Conservation (phyloP, 192 early-diverging fungal genomes). For the Obelidium mucronatum region DNA sequence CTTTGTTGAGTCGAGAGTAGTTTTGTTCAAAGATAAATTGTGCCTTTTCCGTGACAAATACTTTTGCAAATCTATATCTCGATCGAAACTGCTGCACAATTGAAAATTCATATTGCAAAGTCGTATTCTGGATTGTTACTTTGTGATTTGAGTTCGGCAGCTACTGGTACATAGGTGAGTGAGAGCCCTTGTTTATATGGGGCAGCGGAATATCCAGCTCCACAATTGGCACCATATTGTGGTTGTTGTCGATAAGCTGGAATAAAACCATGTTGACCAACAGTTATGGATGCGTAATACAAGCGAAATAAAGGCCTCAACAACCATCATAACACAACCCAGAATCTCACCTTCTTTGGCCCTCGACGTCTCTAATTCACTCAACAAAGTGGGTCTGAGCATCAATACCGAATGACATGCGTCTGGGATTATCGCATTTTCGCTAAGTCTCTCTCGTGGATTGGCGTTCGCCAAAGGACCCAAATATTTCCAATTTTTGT, state of each 20-base stretch:
- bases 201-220: background rate
- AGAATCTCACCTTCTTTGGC: constrained; percentile 75
- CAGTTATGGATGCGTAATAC: background rate
- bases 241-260: constrained; percentile 22
- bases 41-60: too few relatives aligned
- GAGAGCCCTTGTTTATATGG: background rate
- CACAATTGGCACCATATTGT: background rate
- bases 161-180: constrained; percentile 32
- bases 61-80: too few relatives aligned
- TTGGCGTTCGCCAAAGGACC: constrained; percentile 78
- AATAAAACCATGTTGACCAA: background rate
- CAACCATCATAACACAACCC: background rate
- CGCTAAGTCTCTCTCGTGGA: constrained; percentile 84
- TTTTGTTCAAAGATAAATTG: too few relatives aligned
- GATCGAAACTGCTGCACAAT: too few relatives aligned
- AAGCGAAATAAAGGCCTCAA: constrained; percentile 19
- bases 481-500: constrained; percentile 77
- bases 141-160: too few relatives aligned
- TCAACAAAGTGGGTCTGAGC: constrained; percentile 86
- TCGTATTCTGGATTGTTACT: too few relatives aligned
- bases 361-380: constrained; percentile 82
- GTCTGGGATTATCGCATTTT: constrained; percentile 76
- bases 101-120: too few relatives aligned
- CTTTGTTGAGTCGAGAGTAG: too few relatives aligned
- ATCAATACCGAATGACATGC: constrained; percentile 81